A percentile compares a stretch with the other conserved stretches of the same genome.
Conservation (phyloP, 108 stramenopile species). For the Nannochloropsis oceanica region DNA sequence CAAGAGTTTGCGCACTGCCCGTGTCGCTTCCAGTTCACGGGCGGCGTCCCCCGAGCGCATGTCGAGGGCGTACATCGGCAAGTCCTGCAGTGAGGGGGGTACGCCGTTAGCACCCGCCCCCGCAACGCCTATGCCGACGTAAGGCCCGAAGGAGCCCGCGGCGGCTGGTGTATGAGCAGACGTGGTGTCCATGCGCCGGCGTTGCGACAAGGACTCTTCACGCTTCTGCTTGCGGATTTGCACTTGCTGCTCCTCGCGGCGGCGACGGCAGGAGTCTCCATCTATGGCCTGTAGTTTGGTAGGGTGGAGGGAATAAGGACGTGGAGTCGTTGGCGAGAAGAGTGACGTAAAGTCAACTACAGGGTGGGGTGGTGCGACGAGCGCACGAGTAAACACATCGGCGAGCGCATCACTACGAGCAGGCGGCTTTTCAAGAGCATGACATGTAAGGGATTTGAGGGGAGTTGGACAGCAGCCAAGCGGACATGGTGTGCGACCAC, state of each 20-base stretch:
- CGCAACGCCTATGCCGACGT: background rate
- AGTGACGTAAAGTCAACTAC: no score
- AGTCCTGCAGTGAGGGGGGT: background rate
- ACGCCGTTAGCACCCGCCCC: background rate
- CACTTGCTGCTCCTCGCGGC: background rate
- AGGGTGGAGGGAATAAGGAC: no score
- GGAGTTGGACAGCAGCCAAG: background rate
- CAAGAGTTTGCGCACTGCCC: slow-evolving; percentile 60
- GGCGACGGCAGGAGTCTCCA: background rate
- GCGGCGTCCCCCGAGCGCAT: background rate
- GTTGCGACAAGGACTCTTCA: background rate
- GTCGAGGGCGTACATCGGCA: background rate
- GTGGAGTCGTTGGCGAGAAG: no score
- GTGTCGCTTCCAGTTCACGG: background rate
- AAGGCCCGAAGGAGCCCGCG: background rate
- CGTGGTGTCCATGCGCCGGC: background rate
- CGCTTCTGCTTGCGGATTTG: background rate
- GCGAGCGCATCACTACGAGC: no score
- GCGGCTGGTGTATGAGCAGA: background rate
- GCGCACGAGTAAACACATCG: no score
- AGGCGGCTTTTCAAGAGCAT: background rate
- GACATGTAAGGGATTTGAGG: background rate
- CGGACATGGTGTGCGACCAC: no score
- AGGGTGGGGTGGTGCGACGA: no score
- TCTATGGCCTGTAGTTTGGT: background rate